phyloP scores from a whole-genome alignment of 192 early-diverging fungal genomes.

The Rhizophagus prolifer region DNA sequence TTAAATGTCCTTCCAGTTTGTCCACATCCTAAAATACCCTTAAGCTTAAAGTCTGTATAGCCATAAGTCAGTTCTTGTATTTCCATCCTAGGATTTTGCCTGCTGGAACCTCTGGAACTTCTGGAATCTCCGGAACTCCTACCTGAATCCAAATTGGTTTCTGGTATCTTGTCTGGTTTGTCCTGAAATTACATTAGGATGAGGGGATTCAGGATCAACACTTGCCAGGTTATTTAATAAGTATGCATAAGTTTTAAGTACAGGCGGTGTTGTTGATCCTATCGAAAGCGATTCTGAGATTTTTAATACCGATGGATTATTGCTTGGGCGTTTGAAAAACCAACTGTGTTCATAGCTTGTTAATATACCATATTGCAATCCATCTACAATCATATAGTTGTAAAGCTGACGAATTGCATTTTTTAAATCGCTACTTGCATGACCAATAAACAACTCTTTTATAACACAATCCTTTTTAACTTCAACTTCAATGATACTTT shows the following conservation, averaged over 20 bases:
- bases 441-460: constrained; percentile 18
- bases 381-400: constrained; percentile 22
- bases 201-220: constrained; percentile 14
- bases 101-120: background rate
- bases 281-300: constrained; percentile 7
- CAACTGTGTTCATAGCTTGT: constrained; percentile 17
- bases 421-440: constrained; percentile 22
- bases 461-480: constrained; percentile 17
- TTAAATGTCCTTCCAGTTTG: constrained; percentile 28
- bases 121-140: constrained; percentile 7
- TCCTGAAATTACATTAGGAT: constrained; percentile 19
- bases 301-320: constrained; percentile 23
- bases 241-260: constrained; percentile 27
- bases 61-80: constrained; percentile 26
- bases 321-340: constrained; percentile 10
- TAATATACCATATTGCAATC: constrained; percentile 24
- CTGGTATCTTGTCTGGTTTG: constrained; percentile 26
- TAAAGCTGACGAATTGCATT: constrained; percentile 19
- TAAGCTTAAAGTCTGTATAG: constrained; percentile 22
- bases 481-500: constrained; percentile 13
- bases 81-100: constrained; percentile 11
- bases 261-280: constrained; percentile 12
- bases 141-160: too few relatives aligned
- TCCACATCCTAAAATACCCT: constrained; percentile 27
- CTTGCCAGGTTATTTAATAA: constrained; percentile 16